Base-by-base conservation (phyloP, 2,329 filamentous ascomycete species). In the Tolypocladium cylindrosporum region DNA sequence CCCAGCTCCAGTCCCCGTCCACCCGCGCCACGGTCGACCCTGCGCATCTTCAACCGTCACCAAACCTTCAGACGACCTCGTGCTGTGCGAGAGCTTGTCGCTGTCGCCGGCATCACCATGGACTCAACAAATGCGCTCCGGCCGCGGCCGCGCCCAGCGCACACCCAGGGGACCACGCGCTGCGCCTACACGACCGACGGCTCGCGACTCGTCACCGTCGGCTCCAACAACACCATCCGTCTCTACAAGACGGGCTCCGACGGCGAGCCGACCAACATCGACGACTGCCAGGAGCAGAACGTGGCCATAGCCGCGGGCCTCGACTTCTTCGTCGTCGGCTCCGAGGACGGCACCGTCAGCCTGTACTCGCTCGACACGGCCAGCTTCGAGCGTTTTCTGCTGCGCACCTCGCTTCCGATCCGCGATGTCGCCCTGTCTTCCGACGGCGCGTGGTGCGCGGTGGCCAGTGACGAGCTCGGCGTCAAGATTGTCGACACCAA, bases 291-390 rank as follows among this genome's bases (percentile, higher is more conserved):
- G 60, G 93, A 97, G 65, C 88, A 90, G 63, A 96, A 96, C 68
- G 80, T 89, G 24, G 86, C 88, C 39, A 84, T 97, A 27, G 88
- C 85, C 37, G 85, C 91, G 24, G 84, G 85, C 41, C 82, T 93
- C 68, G 84, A 88, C 60, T 91, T 89, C 72, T 96, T 97, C 69
- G 84, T 97, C 51, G 86, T 91, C 61, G 94, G 91, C 36, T 90
- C 90, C 24, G 93, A 99, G 72, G 92, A 97, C 74, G 94, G 95
- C 68, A 94, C 89, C n/a, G 91, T 99, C 67, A 96, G 89, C 77
- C 85, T 91, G 66, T 99, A 95, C 77, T 89, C 89, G n/a, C 80
- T 97, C 55, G 79, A 83, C 58, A 84, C 83, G 3, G 86, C 87
- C 66, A 73, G 78, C 36, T 90, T 95, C 74, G 90, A 96, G 61